Conservation (phyloP, 1,284 basidiomycete species). For the Microbotryum saponariae region DNA sequence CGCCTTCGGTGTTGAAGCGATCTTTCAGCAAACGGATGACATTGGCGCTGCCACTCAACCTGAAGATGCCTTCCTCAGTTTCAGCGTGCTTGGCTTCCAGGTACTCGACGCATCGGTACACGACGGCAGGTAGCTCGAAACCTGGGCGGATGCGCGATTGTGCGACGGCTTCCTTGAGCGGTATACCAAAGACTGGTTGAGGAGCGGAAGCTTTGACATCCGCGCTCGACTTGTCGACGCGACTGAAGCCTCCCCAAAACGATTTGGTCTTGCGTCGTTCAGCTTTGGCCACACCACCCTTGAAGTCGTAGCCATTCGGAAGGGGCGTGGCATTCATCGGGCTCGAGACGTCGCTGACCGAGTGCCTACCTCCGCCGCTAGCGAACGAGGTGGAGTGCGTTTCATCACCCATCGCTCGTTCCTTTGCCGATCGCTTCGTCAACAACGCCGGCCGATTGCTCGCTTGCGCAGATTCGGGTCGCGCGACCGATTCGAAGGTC, state of each 20-base stretch:
- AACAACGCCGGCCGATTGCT: no score
- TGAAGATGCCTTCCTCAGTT: slow-evolving; percentile 95
- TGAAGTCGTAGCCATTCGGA: slow-evolving; percentile 78
- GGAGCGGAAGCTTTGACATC: background rate
- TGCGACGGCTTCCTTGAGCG: slow-evolving; percentile 77
- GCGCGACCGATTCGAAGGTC: no score
- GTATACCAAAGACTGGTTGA: slow-evolving; percentile 75
- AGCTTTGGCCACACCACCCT: slow-evolving; percentile 32
- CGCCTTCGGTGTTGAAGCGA: slow-evolving; percentile 86
- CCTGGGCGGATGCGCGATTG: slow-evolving; percentile 62
- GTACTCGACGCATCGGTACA: slow-evolving; percentile 66
- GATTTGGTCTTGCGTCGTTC: slow-evolving; percentile 62
- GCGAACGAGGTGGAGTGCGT: slow-evolving; percentile 47
- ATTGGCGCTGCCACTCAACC: slow-evolving; percentile 73
- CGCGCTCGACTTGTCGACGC: slow-evolving; percentile 14
- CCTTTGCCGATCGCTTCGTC: no score
- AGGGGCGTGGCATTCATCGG: slow-evolving; percentile 79
- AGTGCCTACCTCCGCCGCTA: slow-evolving; percentile 49
- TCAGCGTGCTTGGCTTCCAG: slow-evolving; percentile 59
- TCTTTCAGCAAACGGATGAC: slow-evolving; percentile 58
- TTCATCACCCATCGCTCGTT: no score
- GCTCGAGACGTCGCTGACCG: slow-evolving; percentile 72
- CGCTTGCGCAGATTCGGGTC: no score
- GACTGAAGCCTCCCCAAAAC: slow-evolving; percentile 34
- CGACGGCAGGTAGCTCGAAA: slow-evolving; percentile 82